Evolutionary conservation across 176 grass and related monocot species (phyloP).

Genomic region (Carex littledalei): DNA sequence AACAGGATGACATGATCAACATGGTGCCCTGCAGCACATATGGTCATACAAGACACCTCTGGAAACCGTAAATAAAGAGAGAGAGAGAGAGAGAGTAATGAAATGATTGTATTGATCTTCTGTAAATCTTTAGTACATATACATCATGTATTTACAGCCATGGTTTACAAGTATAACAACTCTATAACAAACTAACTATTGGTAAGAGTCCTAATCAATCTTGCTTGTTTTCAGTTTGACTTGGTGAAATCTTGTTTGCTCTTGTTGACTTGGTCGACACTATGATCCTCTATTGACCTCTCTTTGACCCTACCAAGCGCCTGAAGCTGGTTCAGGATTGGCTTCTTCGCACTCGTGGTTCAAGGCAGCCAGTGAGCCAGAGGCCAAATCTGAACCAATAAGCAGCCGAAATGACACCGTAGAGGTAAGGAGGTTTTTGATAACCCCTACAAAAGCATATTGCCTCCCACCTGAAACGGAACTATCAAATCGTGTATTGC

Average conservation of each 20-base stretch:
- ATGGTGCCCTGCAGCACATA: slow-evolving; percentile 27
- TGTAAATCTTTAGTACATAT: too few relatives aligned
- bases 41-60: slow-evolving; percentile 34
- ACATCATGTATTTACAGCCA: too few relatives aligned
- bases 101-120: too few relatives aligned
- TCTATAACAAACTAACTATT: too few relatives aligned
- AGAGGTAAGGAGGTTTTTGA: slow-evolving; percentile 48
- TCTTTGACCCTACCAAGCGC: slow-evolving; percentile 23
- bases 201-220: too few relatives aligned
- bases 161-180: too few relatives aligned
- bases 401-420: background rate
- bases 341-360: slow-evolving; percentile 7
- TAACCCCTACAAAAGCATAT: slow-evolving; percentile 75
- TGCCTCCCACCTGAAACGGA: slow-evolving; percentile 70
- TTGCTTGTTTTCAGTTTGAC: too few relatives aligned
- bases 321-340: slow-evolving; percentile 35
- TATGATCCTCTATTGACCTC: background rate
- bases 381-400: slow-evolving; percentile 5
- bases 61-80: too few relatives aligned
- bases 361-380: background rate
- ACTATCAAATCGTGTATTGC: slow-evolving; percentile 58
- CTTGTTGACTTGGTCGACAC: too few relatives aligned
- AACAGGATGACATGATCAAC: slow-evolving; percentile 12
- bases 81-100: too few relatives aligned
- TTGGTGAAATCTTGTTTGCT: too few relatives aligned